These are phyloP conservation scores for Arachis stenosperma DNA, from an alignment of 306 rosid genomes.

Conservation along the genomic window DNA sequence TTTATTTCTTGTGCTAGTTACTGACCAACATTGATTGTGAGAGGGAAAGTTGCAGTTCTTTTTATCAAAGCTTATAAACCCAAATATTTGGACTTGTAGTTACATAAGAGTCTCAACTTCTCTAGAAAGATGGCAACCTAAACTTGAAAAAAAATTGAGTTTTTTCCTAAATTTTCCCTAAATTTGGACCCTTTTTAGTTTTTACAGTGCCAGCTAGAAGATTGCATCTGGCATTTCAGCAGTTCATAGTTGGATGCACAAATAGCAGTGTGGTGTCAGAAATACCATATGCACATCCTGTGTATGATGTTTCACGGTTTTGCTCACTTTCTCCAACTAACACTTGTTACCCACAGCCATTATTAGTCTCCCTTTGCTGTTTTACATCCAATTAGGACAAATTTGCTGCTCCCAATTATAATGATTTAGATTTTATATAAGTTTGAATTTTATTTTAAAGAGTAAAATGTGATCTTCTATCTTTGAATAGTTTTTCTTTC, in stretches of 20 bases:
- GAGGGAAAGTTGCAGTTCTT: too few relatives aligned
- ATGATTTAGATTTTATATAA: too few relatives aligned
- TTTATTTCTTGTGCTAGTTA: too few relatives aligned
- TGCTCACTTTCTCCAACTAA: neutral
- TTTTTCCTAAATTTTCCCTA: neutral
- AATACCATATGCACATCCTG: neutral
- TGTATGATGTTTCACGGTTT: neutral
- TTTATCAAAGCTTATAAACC: too few relatives aligned
- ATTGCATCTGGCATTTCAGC: neutral
- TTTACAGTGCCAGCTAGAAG: neutral
- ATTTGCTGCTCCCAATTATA: neutral
- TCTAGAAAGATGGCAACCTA: neutral
- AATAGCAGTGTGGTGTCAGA: constrained; percentile 18
- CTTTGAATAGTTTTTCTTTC: too few relatives aligned
- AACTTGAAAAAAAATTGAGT: neutral
- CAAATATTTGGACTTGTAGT: neutral
- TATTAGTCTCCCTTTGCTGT: neutral
- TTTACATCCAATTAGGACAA: constrained; percentile 3
- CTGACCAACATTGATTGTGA: too few relatives aligned
- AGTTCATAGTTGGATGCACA: neutral
- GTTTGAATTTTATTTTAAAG: too few relatives aligned
- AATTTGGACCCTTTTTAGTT: neutral
- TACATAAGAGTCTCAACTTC: too few relatives aligned
- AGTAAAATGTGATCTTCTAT: too few relatives aligned
- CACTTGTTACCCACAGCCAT: neutral